Base-by-base conservation (phyloP, 208 protist species). In the Trypanosoma brucei region DNA sequence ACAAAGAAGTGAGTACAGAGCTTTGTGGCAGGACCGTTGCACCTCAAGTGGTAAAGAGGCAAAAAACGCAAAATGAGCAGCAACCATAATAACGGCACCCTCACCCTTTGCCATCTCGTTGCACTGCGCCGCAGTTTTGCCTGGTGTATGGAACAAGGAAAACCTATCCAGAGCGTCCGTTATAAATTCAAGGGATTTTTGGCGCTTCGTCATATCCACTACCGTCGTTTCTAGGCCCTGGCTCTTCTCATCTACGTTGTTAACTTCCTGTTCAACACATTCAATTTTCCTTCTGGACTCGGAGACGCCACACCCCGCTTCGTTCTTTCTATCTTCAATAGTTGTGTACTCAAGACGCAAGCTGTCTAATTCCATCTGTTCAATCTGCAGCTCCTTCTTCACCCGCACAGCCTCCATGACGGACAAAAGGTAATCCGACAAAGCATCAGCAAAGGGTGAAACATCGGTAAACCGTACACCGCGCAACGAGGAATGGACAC, bases 151-250 rank as follows among this genome's bases (percentile, higher is more conserved):
- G 54, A 90, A 91, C 38, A 70, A 57, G 40, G 66, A 67, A 70
- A 92, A 91, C 3, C 78, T 63, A 61, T 95, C 89, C 44, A 91
- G 78, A 9, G 88, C 54, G 30, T 78, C 77, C 3, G 76, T 77
- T 59, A 90, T 86, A 22, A 68, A 59, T 14, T 67, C 48, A 45
- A 95, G 72, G 3, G 62, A 64, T 34, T 66, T 55, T 63, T 79
- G 82, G 30, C 75, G 70, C n/a, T 46, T 68, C 3, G 55, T 36
- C 34, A 71, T 30, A 50, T 67, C 52, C 3, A 59, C 53, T 13
- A 64, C 62, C 9, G 56, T 44, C 4, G 46, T 31, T 11, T 72
- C 57, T 36, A 92, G 40, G 3, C 55, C 45, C 13, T 59, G 63
- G 22, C 57, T 69, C 5, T 55, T 33, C 38, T 70, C 66, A 46